Evolutionary conservation across 179 eudicot species (phyloP), one percentile per base, ranked within the genome.

Genomic region (Silene coronaria): DNA sequence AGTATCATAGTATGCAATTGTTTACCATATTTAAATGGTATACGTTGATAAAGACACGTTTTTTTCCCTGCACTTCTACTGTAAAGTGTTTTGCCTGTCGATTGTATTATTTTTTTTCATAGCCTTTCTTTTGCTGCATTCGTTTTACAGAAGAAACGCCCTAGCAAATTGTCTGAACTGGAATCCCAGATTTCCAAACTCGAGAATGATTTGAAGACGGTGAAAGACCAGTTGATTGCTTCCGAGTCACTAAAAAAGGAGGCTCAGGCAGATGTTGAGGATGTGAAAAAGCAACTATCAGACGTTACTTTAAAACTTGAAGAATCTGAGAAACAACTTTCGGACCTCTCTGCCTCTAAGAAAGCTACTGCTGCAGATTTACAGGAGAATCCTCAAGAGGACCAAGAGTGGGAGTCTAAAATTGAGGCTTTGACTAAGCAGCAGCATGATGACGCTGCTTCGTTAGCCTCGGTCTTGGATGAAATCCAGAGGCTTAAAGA

Each of bases 161-260:
- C 89, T 22, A 88, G 87, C 85, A 88, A 76, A 82, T 74, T 82
- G 70, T 80, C 92, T 36, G 98, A 87, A 74, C 65, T 94, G 71
- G 96, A 94, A 78, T 80, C 89, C 71, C 93, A 86, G 83, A 80
- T 94, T 72, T 82, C 92, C 69, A 89, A 90, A 79, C 97, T 94
- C 46, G 84, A 87, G 80, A 86, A 85, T 66, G 97, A 92, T 75
- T 85, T 94, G 32, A 88, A 81, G 71, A 88, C 77, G 67, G 90
- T 82, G 42, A 94, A 90, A 83, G 94, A 90, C 58, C 87, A 90
- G 76, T 82, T 94, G 69, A 62, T 70, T 73, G 75, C 83, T 71
- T 79, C 95, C 0, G 96, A 92, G 76, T 76, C 86, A 67, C 71
- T 75, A 3, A 92, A 88, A 79, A 89, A 65, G 81, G 58, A 53